A percentile compares a stretch with the other conserved stretches of the same genome.
Conservation (phyloP, 768 basidiomycete genomes). For the Boletus huronensis region DNA sequence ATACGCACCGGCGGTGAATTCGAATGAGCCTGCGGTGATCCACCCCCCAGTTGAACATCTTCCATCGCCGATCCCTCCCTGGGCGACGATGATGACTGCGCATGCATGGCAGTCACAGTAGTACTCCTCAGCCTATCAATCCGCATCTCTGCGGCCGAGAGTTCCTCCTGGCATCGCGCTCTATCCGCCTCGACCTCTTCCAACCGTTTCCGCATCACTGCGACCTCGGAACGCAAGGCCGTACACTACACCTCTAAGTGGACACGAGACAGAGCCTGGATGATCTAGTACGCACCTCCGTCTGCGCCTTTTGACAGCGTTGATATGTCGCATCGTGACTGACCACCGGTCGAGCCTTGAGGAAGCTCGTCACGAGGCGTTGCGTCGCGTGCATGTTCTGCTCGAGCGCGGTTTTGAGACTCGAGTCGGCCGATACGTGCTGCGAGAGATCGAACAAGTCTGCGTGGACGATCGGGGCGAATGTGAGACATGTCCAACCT, state of each 20-base stretch:
- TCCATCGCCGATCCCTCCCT: conserved; percentile 31
- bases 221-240: conserved; percentile 56
- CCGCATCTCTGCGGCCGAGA: conserved; percentile 56
- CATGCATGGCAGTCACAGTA: conserved; percentile 47
- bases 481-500: neutral
- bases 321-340: conserved; percentile 40
- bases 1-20: conserved; percentile 74
- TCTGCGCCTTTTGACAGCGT: conserved; percentile 51
- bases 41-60: conserved; percentile 35
- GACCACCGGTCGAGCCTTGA: conserved; percentile 34
- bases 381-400: conserved; percentile 57
- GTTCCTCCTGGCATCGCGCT: conserved; percentile 47
- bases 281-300: conserved; percentile 47
- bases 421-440: conserved; percentile 29
- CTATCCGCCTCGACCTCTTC: conserved; percentile 48
- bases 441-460: conserved; percentile 33
- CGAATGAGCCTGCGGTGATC: conserved; percentile 45
- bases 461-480: conserved; percentile 5
- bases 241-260: conserved; percentile 43
- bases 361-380: conserved; percentile 56
- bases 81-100: conserved; percentile 33
- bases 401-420: conserved; percentile 43
- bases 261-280: neutral
- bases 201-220: conserved; percentile 46
- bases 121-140: conserved; percentile 57